Conservation (phyloP, 345 rosid species). For the Stellera chamaejasme region DNA sequence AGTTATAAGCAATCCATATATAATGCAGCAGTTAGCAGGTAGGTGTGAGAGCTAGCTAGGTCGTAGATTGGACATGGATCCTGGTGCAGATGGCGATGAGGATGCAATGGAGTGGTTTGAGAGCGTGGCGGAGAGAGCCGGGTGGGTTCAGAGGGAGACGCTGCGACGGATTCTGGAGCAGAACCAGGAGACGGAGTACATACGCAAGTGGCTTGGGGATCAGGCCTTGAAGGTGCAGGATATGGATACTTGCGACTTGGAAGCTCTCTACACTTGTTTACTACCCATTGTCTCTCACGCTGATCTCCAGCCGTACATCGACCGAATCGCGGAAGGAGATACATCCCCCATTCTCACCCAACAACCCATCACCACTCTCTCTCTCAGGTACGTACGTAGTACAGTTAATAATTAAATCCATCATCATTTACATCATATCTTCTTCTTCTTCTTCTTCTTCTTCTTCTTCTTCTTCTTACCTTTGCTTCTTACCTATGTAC, state of each 20-base stretch:
- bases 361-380: conserved; percentile 55
- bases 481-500: no score
- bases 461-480: background rate
- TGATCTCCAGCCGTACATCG: conserved; percentile 75
- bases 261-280: conserved; percentile 52
- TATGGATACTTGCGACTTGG: conserved; percentile 51
- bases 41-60: no score
- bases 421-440: background rate
- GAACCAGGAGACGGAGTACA: conserved; percentile 57
- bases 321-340: conserved; percentile 84
- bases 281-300: conserved; percentile 84
- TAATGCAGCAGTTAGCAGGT: no score
- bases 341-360: conserved; percentile 63
- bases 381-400: conserved; percentile 61
- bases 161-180: conserved; percentile 58
- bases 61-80: conserved; percentile 10
- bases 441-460: background rate
- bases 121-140: conserved; percentile 37
- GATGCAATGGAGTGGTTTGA: conserved; percentile 71
- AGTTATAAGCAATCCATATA: no score
- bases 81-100: conserved; percentile 12
- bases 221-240: conserved; percentile 26
- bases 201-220: conserved; percentile 52
- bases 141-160: conserved; percentile 52
- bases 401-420: no score